Evolutionary conservation across 2,329 filamentous ascomycete genomes (phyloP), one percentile per base, ranked within the genome.

Genomic region (Rhytidhysteron rufulum): DNA sequence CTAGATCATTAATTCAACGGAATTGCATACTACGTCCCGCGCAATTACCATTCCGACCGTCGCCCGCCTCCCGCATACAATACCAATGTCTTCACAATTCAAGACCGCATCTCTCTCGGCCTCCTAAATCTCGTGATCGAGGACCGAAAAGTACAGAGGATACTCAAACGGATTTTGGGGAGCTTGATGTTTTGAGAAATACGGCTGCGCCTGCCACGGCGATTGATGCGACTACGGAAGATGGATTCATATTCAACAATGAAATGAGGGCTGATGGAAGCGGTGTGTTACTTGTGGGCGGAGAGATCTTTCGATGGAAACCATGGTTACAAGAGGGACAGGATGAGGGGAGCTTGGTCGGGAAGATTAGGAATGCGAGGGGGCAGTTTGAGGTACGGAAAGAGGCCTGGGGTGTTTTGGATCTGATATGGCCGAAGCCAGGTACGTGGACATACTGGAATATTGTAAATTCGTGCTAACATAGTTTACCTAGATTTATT

Each of bases 201-300:
- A 80, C 82, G 1, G 85, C 88, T 0, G 73, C 79, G 4, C 93
- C 91, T 0, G 82, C 88, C 0, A 95, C 88, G 0, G 82, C 82
- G 2, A 81, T 98, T 33, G 89, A 96, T 54, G 82, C 85, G 5
- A 95, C 88, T 68, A 80, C 86, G 43, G 71, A 77, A 44, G 83
- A 91, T 54, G 93, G 93, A 2, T 98, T 98, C 65, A 80, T 85
- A 49, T 73, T 98, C 33, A 86, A 93, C 66, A 94, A 83, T 54
- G 89, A 90, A 9, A 70, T 86, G 25, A 82, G 79, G 39, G 80
- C 95, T 21, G 69, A 71, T 2, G 80, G 79, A 0, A 75, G 80
- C 37, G 91, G 88, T 0, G 78, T 89, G 19, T 62, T 98, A 46
- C 74, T 98, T 4, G 77, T 96, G 2, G 84, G 82, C 30, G 91